Evolutionary conservation across 1,284 basidiomycete species (phyloP).

Genomic region (Cutaneotrichosporon sp.): DNA sequence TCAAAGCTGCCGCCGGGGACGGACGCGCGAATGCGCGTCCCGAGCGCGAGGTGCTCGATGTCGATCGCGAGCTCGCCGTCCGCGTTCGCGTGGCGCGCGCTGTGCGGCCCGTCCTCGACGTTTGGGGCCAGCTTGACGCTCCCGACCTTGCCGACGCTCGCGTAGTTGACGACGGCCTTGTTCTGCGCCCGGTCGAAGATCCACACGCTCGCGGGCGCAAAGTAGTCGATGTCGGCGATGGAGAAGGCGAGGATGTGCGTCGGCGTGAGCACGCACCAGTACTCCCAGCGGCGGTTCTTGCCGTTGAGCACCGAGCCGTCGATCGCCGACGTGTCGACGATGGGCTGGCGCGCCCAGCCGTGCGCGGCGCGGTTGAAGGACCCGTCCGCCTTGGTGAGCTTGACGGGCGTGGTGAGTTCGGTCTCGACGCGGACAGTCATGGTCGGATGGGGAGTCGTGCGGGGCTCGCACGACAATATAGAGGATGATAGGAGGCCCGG

Average conservation of each 20-base stretch:
- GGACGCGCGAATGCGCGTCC: slow-evolving; percentile 13
- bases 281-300: slow-evolving; percentile 23
- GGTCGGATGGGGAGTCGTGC: no score
- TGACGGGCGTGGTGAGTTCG: slow-evolving; percentile 16
- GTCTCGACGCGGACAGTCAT: neutral
- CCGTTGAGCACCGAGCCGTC: neutral
- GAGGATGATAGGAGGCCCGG: no score
- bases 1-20: slow-evolving; percentile 15
- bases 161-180: slow-evolving; percentile 1
- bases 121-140: neutral
- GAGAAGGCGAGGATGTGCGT: slow-evolving; percentile 14
- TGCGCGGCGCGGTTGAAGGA: slow-evolving; percentile 16
- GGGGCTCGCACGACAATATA: no score
- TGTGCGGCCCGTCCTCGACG: slow-evolving; percentile 7
- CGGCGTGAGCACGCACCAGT: slow-evolving; percentile 21
- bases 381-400: slow-evolving; percentile 10
- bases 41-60: slow-evolving; percentile 10
- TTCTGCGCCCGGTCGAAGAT: slow-evolving; percentile 9
- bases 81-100: slow-evolving; percentile 2
- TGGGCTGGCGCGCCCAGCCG: slow-evolving; percentile 20
- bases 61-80: slow-evolving; percentile 6
- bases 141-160: neutral
- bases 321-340: slow-evolving; percentile 14
- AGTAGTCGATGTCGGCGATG: slow-evolving; percentile 15
- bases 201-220: slow-evolving; percentile 6